These are phyloP conservation scores for Xylaria sp. DNA, from an alignment of 2,329 filamentous ascomycete genomes.

Conservation along the genomic window DNA sequence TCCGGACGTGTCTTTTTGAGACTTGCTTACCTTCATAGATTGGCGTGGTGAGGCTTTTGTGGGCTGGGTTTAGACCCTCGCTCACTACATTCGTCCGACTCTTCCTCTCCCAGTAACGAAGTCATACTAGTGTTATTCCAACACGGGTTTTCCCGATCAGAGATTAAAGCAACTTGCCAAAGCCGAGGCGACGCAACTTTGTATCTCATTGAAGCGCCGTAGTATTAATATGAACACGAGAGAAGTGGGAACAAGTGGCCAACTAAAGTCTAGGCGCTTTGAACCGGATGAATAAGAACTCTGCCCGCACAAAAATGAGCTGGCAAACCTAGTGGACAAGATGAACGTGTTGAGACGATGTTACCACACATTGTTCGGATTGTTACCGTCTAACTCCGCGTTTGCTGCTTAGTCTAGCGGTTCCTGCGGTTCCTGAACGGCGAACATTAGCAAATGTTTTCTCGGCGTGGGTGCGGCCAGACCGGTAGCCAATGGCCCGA, in stretches of 20 bases:
- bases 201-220: background rate
- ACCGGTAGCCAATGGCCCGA: conserved; percentile 6
- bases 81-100: background rate
- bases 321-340: conserved; percentile 15
- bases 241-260: background rate
- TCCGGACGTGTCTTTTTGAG: background rate
- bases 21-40: background rate
- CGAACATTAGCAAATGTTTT: conserved; percentile 10
- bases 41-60: background rate
- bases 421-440: conserved; percentile 7
- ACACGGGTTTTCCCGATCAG: background rate
- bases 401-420: conserved; percentile 22
- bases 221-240: conserved; percentile 1
- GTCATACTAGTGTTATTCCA: background rate
- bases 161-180: background rate
- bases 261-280: conserved; percentile 8
- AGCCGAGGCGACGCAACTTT: background rate
- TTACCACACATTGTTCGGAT: conserved; percentile 6
- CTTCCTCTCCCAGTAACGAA: background rate
- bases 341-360: conserved; percentile 6
- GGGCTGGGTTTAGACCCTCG: background rate
- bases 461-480: conserved; percentile 17
- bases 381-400: conserved; percentile 9
- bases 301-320: conserved; percentile 24
- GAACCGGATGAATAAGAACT: conserved; percentile 27